Conservation (phyloP, 345 rosid species). For the Eucalyptus marginata region DNA sequence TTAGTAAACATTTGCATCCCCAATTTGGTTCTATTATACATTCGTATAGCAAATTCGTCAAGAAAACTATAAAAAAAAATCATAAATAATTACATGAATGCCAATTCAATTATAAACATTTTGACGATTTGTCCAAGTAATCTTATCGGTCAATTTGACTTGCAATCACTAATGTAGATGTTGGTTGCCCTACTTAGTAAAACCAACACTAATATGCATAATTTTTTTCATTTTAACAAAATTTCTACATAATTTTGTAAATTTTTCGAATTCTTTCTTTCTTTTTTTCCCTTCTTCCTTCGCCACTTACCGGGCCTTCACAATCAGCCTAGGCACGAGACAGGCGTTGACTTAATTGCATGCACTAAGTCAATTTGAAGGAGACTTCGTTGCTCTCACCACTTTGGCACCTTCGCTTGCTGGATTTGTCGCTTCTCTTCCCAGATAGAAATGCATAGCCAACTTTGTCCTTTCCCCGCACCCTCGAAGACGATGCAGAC, state of each 20-base stretch:
- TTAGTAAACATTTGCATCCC: no score
- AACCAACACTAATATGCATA: no score
- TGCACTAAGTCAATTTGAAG: neutral
- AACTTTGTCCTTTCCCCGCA: accelerated
- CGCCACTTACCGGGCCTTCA: accelerated
- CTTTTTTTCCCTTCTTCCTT: no score
- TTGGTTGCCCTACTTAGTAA: accelerated
- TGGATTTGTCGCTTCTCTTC: neutral
- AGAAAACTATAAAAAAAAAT: no score
- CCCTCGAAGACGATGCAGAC: neutral
- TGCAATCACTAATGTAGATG: accelerated
- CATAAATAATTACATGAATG: accelerated
- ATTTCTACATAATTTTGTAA: no score
- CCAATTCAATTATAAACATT: accelerated
- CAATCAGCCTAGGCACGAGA: no score
- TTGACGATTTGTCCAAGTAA: no score
- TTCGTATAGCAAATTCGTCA: accelerated
- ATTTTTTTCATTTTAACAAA: no score
- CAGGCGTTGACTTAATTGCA: neutral
- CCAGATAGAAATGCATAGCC: accelerated
- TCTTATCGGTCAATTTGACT: no score
- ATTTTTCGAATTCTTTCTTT: no score
- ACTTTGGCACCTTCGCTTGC: neutral
- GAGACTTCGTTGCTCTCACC: neutral
- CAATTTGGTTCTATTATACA: no score